Conservation (phyloP, 2,329 filamentous ascomycete species). For the Samsoniella hepiali region DNA sequence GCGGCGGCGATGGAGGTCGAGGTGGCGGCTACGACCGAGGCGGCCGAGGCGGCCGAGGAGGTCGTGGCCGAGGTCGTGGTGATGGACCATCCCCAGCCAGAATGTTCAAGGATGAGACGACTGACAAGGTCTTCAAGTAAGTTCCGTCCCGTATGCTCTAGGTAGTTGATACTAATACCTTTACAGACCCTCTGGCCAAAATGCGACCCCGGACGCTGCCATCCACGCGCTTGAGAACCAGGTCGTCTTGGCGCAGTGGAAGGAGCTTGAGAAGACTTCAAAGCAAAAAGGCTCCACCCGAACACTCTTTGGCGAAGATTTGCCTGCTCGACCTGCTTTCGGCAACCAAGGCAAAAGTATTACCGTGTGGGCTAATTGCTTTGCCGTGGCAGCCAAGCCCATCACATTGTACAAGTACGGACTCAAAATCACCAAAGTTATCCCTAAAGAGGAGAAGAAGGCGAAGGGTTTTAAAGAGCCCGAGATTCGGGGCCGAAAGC, state of each 20-base stretch:
- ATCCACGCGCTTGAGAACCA: slow-evolving; percentile 40
- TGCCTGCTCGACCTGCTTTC: slow-evolving; percentile 50
- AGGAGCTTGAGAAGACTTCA: background rate
- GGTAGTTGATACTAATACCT: background rate
- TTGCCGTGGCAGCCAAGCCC: slow-evolving; percentile 39
- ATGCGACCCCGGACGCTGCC: slow-evolving; percentile 26
- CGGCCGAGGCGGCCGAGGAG: slow-evolving; percentile 20
- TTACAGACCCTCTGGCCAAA: background rate
- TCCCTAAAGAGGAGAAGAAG: slow-evolving; percentile 19
- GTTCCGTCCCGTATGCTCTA: background rate
- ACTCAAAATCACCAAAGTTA: slow-evolving; percentile 35
- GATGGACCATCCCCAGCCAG: slow-evolving; percentile 19
- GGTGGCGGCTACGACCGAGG: slow-evolving; percentile 23
- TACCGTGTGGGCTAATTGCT: slow-evolving; percentile 54
- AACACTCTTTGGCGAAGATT: slow-evolving; percentile 25
- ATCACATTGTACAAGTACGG: slow-evolving; percentile 44
- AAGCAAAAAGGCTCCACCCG: slow-evolving; percentile 17
- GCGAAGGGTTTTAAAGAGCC: slow-evolving; percentile 20
- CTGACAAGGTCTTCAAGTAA: slow-evolving; percentile 11
- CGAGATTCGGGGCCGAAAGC: slow-evolving; percentile 42
- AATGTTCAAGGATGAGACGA: background rate
- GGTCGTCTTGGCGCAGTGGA: slow-evolving; percentile 32
- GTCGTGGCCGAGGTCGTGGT: slow-evolving; percentile 22
- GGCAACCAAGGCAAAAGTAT: slow-evolving; percentile 42
- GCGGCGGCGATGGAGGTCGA: slow-evolving; percentile 25